Conservation (phyloP, 441 rosid genomes). For the Euphorbia neoarborescens region DNA sequence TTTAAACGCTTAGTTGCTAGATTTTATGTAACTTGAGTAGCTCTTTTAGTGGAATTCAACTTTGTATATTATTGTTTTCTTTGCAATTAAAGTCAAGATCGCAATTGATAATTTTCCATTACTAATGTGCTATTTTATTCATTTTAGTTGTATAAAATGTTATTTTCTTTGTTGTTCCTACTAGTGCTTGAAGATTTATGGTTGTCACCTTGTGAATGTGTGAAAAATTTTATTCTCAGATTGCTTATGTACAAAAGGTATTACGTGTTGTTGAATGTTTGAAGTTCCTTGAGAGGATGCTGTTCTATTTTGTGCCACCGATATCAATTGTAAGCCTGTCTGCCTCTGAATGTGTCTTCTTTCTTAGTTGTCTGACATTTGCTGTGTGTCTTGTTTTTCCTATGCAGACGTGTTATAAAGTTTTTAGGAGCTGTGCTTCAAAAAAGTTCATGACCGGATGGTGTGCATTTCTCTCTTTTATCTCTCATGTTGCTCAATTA, state of each 20-base stretch:
- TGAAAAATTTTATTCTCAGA: not conserved
- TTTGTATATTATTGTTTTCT: not conserved
- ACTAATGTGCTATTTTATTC: not conserved
- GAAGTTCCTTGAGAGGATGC: not conserved
- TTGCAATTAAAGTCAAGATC: not conserved
- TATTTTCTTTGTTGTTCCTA: not conserved
- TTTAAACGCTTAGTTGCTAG: not conserved
- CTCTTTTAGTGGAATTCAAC: not conserved
- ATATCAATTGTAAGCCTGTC: not conserved
- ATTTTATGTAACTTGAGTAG: constrained; percentile 2
- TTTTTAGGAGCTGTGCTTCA: constrained; percentile 90
- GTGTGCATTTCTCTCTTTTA: constrained; percentile 32
- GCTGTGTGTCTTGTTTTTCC: constrained; percentile 4
- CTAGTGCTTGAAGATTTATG: not conserved
- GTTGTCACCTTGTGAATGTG: not conserved
- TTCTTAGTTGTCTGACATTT: constrained; percentile 9
- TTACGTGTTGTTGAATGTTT: not conserved
- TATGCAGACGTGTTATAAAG: constrained; percentile 75
- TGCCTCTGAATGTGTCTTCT: not conserved
- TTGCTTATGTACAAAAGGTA: not conserved
- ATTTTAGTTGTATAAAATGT: not conserved
- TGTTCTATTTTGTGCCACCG: not conserved
- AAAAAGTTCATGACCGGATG: constrained; percentile 99
- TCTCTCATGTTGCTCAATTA: constrained; percentile 8
- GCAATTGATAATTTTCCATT: not conserved